A percentile compares a stretch with the other conserved stretches of the same genome.
phyloP scores from a whole-genome alignment of 352 stramenopile species.

The Phytophthora macrochlamydospora region DNA sequence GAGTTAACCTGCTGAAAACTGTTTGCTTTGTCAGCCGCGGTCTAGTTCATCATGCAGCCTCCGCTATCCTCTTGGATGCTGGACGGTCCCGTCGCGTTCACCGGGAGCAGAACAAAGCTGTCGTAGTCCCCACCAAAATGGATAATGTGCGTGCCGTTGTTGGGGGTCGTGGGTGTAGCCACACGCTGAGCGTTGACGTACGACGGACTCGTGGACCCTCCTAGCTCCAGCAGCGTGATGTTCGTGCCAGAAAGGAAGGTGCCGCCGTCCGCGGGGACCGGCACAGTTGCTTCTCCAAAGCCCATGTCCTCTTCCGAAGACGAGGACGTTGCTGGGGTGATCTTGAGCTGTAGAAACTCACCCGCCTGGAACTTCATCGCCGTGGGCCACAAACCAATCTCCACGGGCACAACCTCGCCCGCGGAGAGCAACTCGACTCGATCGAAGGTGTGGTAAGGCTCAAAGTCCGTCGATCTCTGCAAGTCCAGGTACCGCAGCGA shows the following conservation, averaged over 20 bases:
- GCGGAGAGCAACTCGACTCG: neutral
- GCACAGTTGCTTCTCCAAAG: neutral
- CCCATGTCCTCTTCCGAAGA: neutral
- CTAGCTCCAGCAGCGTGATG: neutral
- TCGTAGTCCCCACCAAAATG: neutral
- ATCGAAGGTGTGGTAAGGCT: neutral
- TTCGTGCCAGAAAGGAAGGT: neutral
- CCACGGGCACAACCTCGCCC: neutral
- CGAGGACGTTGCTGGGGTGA: neutral
- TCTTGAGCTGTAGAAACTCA: neutral
- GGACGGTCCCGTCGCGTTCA: neutral
- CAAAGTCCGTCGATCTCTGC: neutral
- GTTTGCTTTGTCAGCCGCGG: no score
- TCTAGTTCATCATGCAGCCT: no score
- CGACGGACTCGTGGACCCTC: conserved; percentile 1
- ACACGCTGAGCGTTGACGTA: neutral
- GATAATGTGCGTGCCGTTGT: neutral
- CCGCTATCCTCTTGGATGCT: no score
- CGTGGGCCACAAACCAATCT: neutral
- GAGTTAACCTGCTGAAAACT: no score
- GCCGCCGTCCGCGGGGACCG: neutral
- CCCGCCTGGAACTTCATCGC: neutral
- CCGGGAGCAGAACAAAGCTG: neutral
- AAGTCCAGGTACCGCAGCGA: neutral
- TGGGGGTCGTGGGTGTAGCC: neutral